phyloP scores from a whole-genome alignment of 805 yeast species.

The Yarrowia porcina region DNA sequence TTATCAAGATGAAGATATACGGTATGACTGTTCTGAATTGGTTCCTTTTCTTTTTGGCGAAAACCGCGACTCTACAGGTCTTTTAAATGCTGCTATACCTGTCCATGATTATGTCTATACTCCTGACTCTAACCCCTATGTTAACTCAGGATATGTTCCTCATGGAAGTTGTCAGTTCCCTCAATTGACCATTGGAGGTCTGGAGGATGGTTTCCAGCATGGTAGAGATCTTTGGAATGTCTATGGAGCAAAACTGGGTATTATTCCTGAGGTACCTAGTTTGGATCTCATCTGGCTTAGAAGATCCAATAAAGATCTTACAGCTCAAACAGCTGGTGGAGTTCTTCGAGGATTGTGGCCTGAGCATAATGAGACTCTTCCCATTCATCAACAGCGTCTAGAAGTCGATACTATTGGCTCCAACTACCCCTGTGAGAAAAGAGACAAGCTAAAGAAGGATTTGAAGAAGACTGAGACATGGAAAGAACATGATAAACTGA shows the following conservation, averaged over 20 bases:
- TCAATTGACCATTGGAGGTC: conserved; percentile 43
- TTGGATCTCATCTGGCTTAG: neutral
- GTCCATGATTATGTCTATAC: conserved; percentile 10
- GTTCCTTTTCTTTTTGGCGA: conserved; percentile 5
- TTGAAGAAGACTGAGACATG: conserved; percentile 39
- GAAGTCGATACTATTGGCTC: conserved; percentile 42
- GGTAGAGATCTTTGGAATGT: conserved; percentile 42
- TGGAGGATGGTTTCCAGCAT: conserved; percentile 42
- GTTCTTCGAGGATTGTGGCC: conserved; percentile 43
- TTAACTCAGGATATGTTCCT: neutral
- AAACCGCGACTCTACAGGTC: neutral
- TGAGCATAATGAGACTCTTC: conserved; percentile 33
- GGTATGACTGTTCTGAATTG: neutral
- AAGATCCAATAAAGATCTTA: conserved; percentile 37
- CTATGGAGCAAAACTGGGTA: conserved; percentile 40
- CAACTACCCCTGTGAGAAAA: conserved; percentile 39
- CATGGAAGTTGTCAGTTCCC: conserved; percentile 41
- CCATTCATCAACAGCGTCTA: conserved; percentile 38
- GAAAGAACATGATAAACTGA: conserved; percentile 32
- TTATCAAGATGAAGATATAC: neutral
- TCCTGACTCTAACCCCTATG: conserved; percentile 6
- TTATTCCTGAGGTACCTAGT: conserved; percentile 41
- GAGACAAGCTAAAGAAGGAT: conserved; percentile 33
- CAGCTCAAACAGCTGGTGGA: conserved; percentile 42
- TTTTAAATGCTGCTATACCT: conserved; percentile 12